Evolutionary conservation across 306 rosid species (phyloP), one percentile per base, ranked within the genome.

Genomic region (Begonia peltatifolia): DNA sequence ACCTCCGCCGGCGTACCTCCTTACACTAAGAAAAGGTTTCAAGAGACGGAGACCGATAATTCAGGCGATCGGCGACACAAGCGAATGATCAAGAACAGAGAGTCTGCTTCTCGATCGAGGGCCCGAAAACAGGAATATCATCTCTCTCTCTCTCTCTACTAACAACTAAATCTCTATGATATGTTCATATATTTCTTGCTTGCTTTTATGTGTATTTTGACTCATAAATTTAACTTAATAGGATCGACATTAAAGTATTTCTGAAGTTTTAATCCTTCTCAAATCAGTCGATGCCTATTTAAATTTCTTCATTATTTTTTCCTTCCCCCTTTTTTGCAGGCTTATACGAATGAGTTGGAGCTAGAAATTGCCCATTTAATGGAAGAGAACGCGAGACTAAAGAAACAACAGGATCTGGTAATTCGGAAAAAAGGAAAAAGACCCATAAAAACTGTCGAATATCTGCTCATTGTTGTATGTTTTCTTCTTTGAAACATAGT

Each of bases 61-160:
- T 9, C 63, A 44, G 48, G 55, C 12, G 63, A 59, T 8, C 55
- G 83, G 12, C 63, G 86, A 14, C 78, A 79, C 12, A 90, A 83
- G 61, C 79, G 99, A 3, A 80, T 86, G 95, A 83, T 90, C 55
- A 90, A 86, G 78, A 90, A 90, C 52, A 70, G 99, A 2, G 95
- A 90, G 54, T 86, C 99, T 5, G 99, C 99, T 17, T 87, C 99
- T 9, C 79, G 99, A 44, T 90, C 99, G 11, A 62, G 99, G 12
- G 95, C 99, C 15, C 61, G 99, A 65, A 90, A 81, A 46, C 99
- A 86, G 99, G 99, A 58, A 74, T 50, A n/a, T 8, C 14, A 2
- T 30, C 38, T 30, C 38, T 30, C 8, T 30, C 38, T 30, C 18
- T 17, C 18, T n/a, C 38, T 30, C 38, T 30, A 30, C 38, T 9